phyloP scores from a whole-genome alignment of 2,329 filamentous ascomycete species.

The Atkinsonella texensis region DNA sequence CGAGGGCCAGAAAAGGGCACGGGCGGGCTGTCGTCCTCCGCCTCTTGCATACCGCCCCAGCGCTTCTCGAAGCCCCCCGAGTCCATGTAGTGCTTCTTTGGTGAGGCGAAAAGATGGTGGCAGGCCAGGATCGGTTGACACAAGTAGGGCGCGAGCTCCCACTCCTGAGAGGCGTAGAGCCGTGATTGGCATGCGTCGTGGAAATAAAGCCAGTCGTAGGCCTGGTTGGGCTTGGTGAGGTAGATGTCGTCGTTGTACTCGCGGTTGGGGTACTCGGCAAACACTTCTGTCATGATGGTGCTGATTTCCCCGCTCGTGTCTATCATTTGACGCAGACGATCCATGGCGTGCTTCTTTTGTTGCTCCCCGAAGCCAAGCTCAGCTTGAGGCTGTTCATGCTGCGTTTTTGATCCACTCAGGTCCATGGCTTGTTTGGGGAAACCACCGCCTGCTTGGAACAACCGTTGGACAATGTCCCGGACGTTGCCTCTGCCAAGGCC shows the following conservation, averaged over 20 bases:
- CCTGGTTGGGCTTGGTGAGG: slow-evolving; percentile 73
- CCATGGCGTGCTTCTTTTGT: slow-evolving; percentile 59
- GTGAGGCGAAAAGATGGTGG: slow-evolving; percentile 78
- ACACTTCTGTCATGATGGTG: slow-evolving; percentile 71
- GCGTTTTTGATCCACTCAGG: slow-evolving; percentile 28
- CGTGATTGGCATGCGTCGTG: slow-evolving; percentile 72
- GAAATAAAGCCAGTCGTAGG: slow-evolving; percentile 94
- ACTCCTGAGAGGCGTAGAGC: slow-evolving; percentile 76
- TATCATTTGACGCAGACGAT: slow-evolving; percentile 61
- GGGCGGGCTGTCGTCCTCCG: slow-evolving; percentile 35
- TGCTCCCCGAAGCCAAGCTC: slow-evolving; percentile 62
- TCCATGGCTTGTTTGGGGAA: slow-evolving; percentile 50
- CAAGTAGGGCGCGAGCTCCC: slow-evolving; percentile 82
- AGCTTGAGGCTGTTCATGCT: slow-evolving; percentile 41
- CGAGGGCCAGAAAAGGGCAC: slow-evolving; percentile 71
- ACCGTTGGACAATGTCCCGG: slow-evolving; percentile 64
- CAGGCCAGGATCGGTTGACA: slow-evolving; percentile 80
- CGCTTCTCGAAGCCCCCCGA: slow-evolving; percentile 29
- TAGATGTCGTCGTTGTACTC: slow-evolving; percentile 89
- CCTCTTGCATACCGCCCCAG: slow-evolving; percentile 30
- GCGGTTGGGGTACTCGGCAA: slow-evolving; percentile 72
- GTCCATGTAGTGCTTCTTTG: slow-evolving; percentile 36
- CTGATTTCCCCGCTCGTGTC: slow-evolving; percentile 70
- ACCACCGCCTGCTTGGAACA: slow-evolving; percentile 69
- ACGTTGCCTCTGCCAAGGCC: slow-evolving; percentile 59